Base-by-base conservation (phyloP, 768 basidiomycete species). In the Tylopilus rubrobrunneus region DNA sequence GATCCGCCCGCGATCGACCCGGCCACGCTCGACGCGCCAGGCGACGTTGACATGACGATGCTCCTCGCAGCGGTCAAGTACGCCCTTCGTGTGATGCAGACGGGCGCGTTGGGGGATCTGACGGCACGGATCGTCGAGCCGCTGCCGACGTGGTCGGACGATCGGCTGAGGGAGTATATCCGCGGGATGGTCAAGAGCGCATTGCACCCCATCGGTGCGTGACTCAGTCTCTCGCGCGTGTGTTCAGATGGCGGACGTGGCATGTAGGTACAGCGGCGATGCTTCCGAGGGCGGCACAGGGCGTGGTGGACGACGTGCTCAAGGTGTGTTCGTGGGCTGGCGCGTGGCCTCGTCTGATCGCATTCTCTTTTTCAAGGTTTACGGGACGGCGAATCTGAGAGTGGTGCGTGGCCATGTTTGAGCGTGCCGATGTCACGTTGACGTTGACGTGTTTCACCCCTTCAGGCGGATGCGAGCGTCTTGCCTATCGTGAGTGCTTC, bases 1-100 rank as follows among this genome's bases (percentile, higher is more conserved):
- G 61, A 64, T 50, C 48, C 48, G 2, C 56, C 62, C 5, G 62
- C 53, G 44, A 59, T 62, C 28, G 51, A 64, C 49, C 40, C 23
- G 4, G 52, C 33, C 23, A 51, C 45, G 19, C 62, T 63, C 27
- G 41, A 57, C 34, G 51, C 55, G 12, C 58, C 53, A 1, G 51
- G 51, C 11, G 47, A 58, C 31, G 50, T 63, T 25, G 56, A 53
- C 28, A 53, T 54, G 62, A 45, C 36, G 45, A 49, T 63, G 62
- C 43, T 63, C 37, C n/a, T 60, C 25, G 55, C 44, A 28, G 62
- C 55, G 1, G 10, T 63, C 19, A 51, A 53, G 50, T 51, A 56
- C 41, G 29, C 45, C 19, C 33, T 62, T 48, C 43, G 54, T 39
- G 2, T 62, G 36, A 53, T 59, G 57, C 47, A 59, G 23, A 62